Conservation (phyloP, 495 filamentous ascomycete species). For the Penicillium tannophilum region DNA sequence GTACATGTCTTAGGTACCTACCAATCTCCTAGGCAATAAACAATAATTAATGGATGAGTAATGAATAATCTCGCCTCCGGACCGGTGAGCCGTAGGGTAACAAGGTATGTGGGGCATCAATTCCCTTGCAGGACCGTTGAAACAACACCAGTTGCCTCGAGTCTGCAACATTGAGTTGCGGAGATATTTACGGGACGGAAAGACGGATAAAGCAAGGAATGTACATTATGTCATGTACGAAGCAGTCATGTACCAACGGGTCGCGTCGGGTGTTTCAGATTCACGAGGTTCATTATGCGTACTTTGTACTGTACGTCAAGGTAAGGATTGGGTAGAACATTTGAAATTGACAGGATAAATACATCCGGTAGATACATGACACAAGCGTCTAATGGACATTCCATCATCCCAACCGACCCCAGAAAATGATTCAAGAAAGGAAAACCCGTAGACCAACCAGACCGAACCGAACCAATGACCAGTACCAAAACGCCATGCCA, state of each 20-base stretch:
- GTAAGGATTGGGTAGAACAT: neutral
- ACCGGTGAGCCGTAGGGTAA: neutral
- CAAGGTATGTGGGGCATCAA: neutral
- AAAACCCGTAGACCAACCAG: neutral
- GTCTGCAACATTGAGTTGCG: neutral
- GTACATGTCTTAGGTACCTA: neutral
- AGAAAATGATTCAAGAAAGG: constrained; percentile 2
- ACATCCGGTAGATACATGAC: constrained; percentile 17
- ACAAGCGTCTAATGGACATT: constrained; percentile 10
- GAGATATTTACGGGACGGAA: neutral
- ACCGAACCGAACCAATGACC: neutral
- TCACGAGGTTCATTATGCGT: neutral
- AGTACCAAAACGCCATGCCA: constrained; percentile 1
- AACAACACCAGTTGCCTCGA: neutral
- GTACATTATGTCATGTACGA: neutral
- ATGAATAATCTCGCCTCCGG: neutral
- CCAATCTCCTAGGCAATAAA: neutral
- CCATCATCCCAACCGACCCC: constrained; percentile 6
- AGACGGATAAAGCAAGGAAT: constrained; percentile 5
- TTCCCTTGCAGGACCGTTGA: constrained; percentile 2
- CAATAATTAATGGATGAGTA: neutral
- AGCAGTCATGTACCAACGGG: neutral
- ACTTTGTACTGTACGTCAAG: too few species aligned
- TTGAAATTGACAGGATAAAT: constrained; percentile 12
- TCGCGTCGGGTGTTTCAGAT: neutral